Evolutionary conservation across 495 filamentous ascomycete species (phyloP).

Genomic region (Aspergillus biplanus): DNA sequence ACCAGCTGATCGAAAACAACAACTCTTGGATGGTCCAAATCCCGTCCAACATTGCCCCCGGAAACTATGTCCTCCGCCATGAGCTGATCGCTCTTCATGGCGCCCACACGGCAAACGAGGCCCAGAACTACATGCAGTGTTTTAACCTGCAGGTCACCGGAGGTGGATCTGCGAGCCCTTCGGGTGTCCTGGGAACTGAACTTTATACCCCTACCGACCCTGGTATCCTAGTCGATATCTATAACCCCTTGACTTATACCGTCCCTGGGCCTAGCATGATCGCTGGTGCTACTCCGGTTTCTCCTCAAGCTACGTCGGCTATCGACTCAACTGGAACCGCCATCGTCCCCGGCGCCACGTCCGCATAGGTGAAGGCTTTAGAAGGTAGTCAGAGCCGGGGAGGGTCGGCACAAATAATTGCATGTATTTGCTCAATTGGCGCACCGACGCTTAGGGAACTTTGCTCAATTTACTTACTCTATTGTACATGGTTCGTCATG

Average conservation of each 20-base stretch:
- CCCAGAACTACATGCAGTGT: slow-evolving; percentile 74
- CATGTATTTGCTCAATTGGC: too few species aligned
- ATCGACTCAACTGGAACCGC: slow-evolving; percentile 29
- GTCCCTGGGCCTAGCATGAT: slow-evolving; percentile 51
- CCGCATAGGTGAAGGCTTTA: not conserved
- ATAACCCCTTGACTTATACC: slow-evolving; percentile 47
- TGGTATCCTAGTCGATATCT: slow-evolving; percentile 64
- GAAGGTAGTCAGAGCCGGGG: not conserved
- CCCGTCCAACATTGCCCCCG: slow-evolving; percentile 59
- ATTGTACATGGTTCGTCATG: too few species aligned
- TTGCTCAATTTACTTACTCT: too few species aligned
- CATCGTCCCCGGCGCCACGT: not conserved
- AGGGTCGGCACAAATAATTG: not conserved
- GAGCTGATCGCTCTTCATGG: slow-evolving; percentile 72
- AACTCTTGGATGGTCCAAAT: slow-evolving; percentile 66
- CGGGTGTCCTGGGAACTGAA: slow-evolving; percentile 57
- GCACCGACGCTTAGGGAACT: too few species aligned
- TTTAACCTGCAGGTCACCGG: slow-evolving; percentile 68
- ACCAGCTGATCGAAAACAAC: slow-evolving; percentile 63
- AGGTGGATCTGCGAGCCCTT: slow-evolving; percentile 49
- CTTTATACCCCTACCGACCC: slow-evolving; percentile 58
- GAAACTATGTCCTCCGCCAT: slow-evolving; percentile 73
- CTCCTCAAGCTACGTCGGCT: slow-evolving; percentile 24
- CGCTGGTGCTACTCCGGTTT: slow-evolving; percentile 25
- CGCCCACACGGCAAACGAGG: slow-evolving; percentile 53